Conservation (phyloP, 768 basidiomycete genomes). For the Boletus sp. region DNA sequence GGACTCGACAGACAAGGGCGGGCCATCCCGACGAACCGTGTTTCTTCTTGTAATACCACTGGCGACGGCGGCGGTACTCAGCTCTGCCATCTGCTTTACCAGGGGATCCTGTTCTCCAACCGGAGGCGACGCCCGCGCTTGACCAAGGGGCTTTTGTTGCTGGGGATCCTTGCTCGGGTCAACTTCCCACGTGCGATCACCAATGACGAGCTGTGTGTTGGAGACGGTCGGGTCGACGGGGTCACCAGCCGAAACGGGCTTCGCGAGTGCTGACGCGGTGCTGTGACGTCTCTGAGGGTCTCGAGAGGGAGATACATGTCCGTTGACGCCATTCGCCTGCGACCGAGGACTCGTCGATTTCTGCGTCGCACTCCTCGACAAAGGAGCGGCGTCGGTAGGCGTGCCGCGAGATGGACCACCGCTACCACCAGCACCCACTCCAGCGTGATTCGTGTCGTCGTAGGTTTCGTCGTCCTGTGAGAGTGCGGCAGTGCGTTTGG, state of each 20-base stretch:
- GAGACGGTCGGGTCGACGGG: constrained; percentile 61
- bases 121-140: constrained; percentile 25
- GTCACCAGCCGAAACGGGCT: constrained; percentile 42
- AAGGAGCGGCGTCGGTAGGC: constrained; percentile 29
- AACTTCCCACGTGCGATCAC: constrained; percentile 62
- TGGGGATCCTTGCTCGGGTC: constrained; percentile 68
- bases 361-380: constrained; percentile 32
- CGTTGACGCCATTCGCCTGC: constrained; percentile 32
- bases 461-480: constrained; percentile 44
- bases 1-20: constrained; percentile 22
- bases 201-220: constrained; percentile 60
- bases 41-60: constrained; percentile 14
- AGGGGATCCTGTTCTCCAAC: constrained; percentile 57
- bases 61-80: constrained; percentile 33
- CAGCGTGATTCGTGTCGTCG: constrained; percentile 54
- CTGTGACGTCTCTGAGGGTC: constrained; percentile 29
- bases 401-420: constrained; percentile 33
- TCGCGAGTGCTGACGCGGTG: constrained; percentile 19
- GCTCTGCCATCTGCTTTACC: constrained; percentile 60
- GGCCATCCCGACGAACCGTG: constrained; percentile 26
- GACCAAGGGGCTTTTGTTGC: constrained; percentile 23
- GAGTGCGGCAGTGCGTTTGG: constrained; percentile 20
- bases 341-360: constrained; percentile 28
- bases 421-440: constrained; percentile 65
- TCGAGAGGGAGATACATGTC: constrained; percentile 23